Evolutionary conservation across 1,284 basidiomycete species (phyloP), one percentile per base, ranked within the genome.

Genomic region (Ustilago curta): DNA sequence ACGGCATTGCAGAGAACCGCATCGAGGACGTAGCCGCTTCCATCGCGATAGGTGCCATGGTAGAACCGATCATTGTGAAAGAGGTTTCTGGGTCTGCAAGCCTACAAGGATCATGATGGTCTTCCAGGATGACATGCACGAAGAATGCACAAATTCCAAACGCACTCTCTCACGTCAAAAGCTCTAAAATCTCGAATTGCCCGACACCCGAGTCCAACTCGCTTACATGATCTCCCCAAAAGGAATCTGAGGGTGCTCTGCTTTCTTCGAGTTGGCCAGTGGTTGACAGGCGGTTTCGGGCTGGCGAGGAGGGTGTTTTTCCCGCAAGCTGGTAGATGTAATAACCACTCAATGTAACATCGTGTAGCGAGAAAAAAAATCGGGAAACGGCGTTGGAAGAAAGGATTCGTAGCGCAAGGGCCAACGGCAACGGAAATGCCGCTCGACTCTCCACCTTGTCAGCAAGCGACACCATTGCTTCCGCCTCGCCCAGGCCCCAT

Each of bases 1-100:
- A 61, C 3, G 48, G 27, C 50, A 55, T 51, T 3, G 60, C 53
- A n/a, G 64, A 25, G 23, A 42, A 8, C n/a, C 59, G 43, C 55
- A 72, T 54, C 9, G 60, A 66, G 14, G 52, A 43, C 7, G 57
- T 60, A n/a, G 35, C 32, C 44, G 42, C 60, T n/a, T 29, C 18
- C 8, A 54, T 54, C 3, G 57, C 21, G 29, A 32, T 18, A 11
- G 44, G 8, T 8, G 47, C 54, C 16, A 61, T 5, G 9, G 50
- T 47, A 7, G 58, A 6, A 3, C 49, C 32, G 2, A 70, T 40
- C 68, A 70, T 70, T 27, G 21, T 50, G 31, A 37, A 12, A 37
- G 27, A 27, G 27, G 35, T 37, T 9, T 7, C 0, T 7, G n/a
- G 32, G 21, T 12, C 12, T 32, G n/a, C 23, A 2, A 27, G 3